These are phyloP conservation scores for Boletus speciosus DNA, from an alignment of 768 basidiomycete genomes.

Conservation along the genomic window DNA sequence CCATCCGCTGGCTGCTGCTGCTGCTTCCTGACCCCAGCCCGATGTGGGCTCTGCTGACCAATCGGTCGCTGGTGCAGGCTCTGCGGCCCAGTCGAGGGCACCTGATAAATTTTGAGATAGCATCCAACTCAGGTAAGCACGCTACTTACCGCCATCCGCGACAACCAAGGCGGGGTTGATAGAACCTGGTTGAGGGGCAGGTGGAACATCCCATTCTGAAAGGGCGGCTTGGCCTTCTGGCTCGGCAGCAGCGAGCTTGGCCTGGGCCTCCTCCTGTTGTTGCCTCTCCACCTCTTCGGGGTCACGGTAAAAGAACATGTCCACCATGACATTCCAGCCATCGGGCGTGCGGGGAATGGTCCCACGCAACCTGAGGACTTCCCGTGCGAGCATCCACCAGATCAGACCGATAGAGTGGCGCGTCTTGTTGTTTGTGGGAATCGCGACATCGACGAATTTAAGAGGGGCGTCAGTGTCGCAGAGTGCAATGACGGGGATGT, in stretches of 20 bases:
- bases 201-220: constrained; percentile 72
- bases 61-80: constrained; percentile 58
- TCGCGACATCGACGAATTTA: constrained; percentile 96
- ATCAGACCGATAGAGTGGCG: constrained; percentile 95
- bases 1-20: constrained; percentile 28
- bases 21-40: constrained; percentile 36
- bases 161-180: constrained; percentile 78
- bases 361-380: constrained; percentile 93
- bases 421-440: constrained; percentile 99
- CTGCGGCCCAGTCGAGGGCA: constrained; percentile 84
- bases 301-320: constrained; percentile 99
- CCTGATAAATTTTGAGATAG: constrained; percentile 33
- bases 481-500: constrained; percentile 99
- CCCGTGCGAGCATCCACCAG: constrained; percentile 97
- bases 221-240: constrained; percentile 50
- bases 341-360: constrained; percentile 88
- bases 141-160: constrained; percentile 50
- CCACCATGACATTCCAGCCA: constrained; percentile 98
- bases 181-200: constrained; percentile 62
- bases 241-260: constrained; percentile 64
- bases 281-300: constrained; percentile 99
- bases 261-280: constrained; percentile 88
- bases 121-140: background rate
- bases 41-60: constrained; percentile 80
- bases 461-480: constrained; percentile 98